Evolutionary conservation across 2,329 filamentous ascomycete species (phyloP), one percentile per base, ranked within the genome.

Genomic region (Ascochyta fabae): DNA sequence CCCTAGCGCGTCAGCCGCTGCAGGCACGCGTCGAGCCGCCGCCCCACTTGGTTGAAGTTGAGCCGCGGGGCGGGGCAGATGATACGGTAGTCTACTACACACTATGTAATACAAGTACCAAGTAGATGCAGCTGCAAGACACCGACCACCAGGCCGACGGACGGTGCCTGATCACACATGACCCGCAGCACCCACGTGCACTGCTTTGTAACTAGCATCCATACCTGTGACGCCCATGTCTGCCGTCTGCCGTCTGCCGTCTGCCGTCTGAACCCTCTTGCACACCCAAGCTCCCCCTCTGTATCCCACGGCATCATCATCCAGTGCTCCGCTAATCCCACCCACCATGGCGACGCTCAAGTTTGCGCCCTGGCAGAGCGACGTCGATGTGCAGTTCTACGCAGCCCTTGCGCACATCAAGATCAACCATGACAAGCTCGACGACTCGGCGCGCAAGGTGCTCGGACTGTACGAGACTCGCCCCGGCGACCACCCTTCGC

Each of bases 351-450:
- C 77, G 8, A 71, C 75, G 19, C 70, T 91, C 74, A 86, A 88
- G 80, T 99, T 93, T 77, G 91, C 92, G 58, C 89, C 94, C 1
- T 98, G 96, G 81, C 86, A 88, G 36, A 96, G 94, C 44, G 92
- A 97, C 78, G 92, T 98, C 71, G 95, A 99, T 74, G 83, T 98
- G 39, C 91, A 92, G 40, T 99, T 99, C 78, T 99, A 97, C 75
- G 89, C 91, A 41, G 88, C 92, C 5, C 85, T 99, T n/a, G 95
- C 96, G 56, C 87, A 89, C 6, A 90, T 89, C 64, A 99, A 99
- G 79, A 92, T 99, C 73, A 92, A 98, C 75, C 89, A 96, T 83
- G 95, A 97, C 79, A 96, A 93, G 78, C 90, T 99, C 47, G 91
- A 97, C 79, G 94, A 96, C 76, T 96, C 93, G 9, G 90, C 92